Percentiles rank a stretch among this genome's conserved stretches.
phyloP scores from a whole-genome alignment of 2,329 filamentous ascomycete species.

The Phoma sp. region DNA sequence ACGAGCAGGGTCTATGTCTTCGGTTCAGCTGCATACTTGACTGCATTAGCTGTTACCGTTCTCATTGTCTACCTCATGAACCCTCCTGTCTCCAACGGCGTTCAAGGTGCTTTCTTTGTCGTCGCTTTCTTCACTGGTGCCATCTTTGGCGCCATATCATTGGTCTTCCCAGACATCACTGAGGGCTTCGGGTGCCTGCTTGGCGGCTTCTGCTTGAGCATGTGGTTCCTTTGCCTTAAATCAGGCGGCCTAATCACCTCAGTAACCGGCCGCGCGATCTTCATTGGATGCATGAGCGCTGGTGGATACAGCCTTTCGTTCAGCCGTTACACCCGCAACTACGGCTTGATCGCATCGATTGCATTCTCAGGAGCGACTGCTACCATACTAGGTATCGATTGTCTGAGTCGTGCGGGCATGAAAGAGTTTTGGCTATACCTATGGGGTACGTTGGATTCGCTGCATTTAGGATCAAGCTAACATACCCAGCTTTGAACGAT shows the following conservation, averaged over 20 bases:
- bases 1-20: conserved; percentile 58
- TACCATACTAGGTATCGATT: conserved; percentile 85
- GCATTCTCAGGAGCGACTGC: conserved; percentile 84
- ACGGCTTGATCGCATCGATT: conserved; percentile 77
- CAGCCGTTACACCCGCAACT: conserved; percentile 77
- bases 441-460: conserved; percentile 66
- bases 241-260: conserved; percentile 75
- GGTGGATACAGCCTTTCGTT: conserved; percentile 73
- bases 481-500: conserved; percentile 69
- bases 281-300: conserved; percentile 77
- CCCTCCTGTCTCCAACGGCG: conserved; percentile 73
- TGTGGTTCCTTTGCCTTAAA: conserved; percentile 87
- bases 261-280: conserved; percentile 70
- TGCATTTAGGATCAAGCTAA: conserved; percentile 21
- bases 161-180: conserved; percentile 84
- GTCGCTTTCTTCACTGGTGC: conserved; percentile 76
- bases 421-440: conserved; percentile 97
- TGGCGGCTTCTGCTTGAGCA: conserved; percentile 83
- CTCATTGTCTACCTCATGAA: conserved; percentile 90
- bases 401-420: conserved; percentile 85
- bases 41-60: conserved; percentile 76
- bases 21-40: conserved; percentile 78
- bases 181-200: conserved; percentile 86
- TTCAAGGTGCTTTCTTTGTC: conserved; percentile 88
- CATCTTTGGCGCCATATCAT: conserved; percentile 74